Base-by-base conservation (phyloP, 169 alveolate genomes). In the Ophryocystis elektroscirrha region DNA sequence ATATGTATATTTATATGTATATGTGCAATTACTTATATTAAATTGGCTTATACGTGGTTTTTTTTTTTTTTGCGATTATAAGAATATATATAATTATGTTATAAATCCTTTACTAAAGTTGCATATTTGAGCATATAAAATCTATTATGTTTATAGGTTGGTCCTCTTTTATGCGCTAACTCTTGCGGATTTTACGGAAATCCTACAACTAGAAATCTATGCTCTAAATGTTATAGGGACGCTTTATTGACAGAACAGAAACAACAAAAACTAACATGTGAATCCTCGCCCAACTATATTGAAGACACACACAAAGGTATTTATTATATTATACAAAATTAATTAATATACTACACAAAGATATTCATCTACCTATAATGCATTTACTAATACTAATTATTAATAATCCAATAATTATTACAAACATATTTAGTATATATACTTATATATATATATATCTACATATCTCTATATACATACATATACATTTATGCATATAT, bases 121-220 rank as follows among this genome's bases (percentile, higher is more conserved):
- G 5, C 19, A 26, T 32, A 30, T 47, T 46, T 32, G 6, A 4
- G 19, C 30, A 29, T 7, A 45, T 24, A 2, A n/a, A n/a, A n/a
- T n/a, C n/a, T n/a, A n/a, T n/a, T n/a, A n/a, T n/a, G n/a, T 19
- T 24, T 60, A 35, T 59, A 69, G 78, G 61, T 71, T 30, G 46
- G 74, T 19, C 74, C 84, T 6, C 69, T 67, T 22, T 57, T 72
- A 58, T 75, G 84, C 39, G 77, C 72, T 24, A 81, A 81, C 66
- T 73, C 74, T 63, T 81, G 91, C 48, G 91, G 91, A 32, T 81
- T 81, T 44, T 81, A 78, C 55, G 91, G 91, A 36, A 79, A 75
- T 63, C 84, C 88, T 20, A 84, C 91, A 22, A 81, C 74, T 53
- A 69, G 75, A 32, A 79, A 81, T 65, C 65, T 79, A 35, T 81